These are phyloP conservation scores for Rhodomyrtus tomentosa DNA, from an alignment of 345 rosid genomes.

Conservation along the genomic window DNA sequence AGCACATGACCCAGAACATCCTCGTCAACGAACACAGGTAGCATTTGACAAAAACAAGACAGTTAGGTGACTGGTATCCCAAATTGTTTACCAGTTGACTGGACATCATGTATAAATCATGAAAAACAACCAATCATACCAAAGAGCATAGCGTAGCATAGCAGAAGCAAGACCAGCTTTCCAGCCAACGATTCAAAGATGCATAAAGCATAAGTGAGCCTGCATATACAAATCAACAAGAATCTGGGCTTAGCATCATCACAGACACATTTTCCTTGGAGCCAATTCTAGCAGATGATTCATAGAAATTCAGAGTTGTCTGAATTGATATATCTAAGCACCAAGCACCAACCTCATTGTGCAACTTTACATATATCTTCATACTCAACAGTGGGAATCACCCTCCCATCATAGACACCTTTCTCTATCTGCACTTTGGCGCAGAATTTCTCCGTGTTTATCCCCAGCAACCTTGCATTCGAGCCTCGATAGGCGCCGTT, in stretches of 20 bases:
- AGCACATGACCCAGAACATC: background rate
- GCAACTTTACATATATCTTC: constrained; percentile 87
- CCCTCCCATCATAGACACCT: constrained; percentile 86
- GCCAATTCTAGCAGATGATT: background rate
- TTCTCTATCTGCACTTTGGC: constrained; percentile 87
- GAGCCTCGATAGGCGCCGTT: constrained; percentile 90
- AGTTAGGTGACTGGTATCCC: background rate
- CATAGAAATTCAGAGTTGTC: background rate
- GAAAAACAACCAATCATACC: background rate
- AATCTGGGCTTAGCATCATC: background rate
- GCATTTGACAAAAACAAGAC: background rate
- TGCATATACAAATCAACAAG: background rate
- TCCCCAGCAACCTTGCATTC: constrained; percentile 62
- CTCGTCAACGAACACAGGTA: background rate
- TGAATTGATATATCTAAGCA: background rate
- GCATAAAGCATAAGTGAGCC: background rate
- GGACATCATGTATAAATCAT: background rate
- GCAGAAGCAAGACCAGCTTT: background rate
- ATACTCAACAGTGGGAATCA: constrained; percentile 70
- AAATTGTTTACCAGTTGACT: background rate
- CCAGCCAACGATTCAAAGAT: background rate
- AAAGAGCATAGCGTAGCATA: background rate
- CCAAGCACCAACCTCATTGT: constrained; percentile 11
- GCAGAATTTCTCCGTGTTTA: constrained; percentile 74
- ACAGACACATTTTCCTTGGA: background rate